Evolutionary conservation across 805 yeast species (phyloP).

Genomic region (Tetrapisispora arboricola): DNA sequence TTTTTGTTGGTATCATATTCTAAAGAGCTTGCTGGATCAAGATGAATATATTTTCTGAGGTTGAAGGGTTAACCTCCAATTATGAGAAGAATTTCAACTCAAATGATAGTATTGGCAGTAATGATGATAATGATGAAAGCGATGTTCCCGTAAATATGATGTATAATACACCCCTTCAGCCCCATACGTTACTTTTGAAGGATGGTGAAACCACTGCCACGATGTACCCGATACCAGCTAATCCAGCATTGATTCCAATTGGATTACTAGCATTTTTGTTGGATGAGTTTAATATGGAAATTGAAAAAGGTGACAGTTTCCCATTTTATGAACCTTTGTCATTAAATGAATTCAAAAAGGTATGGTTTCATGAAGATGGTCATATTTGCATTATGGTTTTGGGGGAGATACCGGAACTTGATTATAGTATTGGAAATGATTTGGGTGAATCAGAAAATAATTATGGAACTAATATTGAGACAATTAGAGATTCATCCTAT

Average conservation of each 20-base stretch:
- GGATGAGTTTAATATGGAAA: constrained; percentile 90
- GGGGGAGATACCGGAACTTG: constrained; percentile 58
- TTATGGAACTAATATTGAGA: constrained; percentile 15
- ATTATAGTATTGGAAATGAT: constrained; percentile 24
- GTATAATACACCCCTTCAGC: constrained; percentile 29
- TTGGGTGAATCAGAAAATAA: constrained; percentile 11
- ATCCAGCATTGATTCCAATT: constrained; percentile 53
- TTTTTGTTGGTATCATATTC: too few species aligned
- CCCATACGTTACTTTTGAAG: constrained; percentile 68
- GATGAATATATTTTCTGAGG: constrained; percentile 2
- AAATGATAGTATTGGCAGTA: background rate
- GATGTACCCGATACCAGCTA: constrained; percentile 69
- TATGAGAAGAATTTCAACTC: background rate
- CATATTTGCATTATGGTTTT: constrained; percentile 42
- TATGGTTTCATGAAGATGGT: constrained; percentile 67
- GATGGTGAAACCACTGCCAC: constrained; percentile 93
- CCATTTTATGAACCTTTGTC: constrained; percentile 77
- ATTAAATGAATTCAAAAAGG: constrained; percentile 64
- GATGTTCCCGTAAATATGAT: background rate
- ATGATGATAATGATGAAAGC: background rate
- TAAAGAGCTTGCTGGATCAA: background rate
- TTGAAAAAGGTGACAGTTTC: constrained; percentile 77
- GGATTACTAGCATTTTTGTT: constrained; percentile 71
- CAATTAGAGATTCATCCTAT: constrained; percentile 18
- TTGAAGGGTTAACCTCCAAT: background rate